phyloP scores from a whole-genome alignment of 2,329 filamentous ascomycete species.

The Clonostachys rosea region DNA sequence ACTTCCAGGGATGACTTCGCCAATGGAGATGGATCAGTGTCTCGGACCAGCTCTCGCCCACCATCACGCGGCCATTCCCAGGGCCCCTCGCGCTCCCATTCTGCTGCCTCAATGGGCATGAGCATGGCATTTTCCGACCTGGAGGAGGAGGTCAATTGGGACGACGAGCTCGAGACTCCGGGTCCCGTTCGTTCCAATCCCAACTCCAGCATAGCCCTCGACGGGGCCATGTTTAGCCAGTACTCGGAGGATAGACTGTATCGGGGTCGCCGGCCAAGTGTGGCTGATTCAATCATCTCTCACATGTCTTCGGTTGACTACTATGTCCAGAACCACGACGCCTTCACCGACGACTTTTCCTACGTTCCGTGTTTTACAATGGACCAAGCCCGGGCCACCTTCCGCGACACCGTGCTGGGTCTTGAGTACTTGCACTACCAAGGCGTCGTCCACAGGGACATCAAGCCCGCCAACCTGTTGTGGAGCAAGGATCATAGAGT shows the following conservation, averaged over 20 bases:
- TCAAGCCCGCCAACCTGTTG: conserved; percentile 86
- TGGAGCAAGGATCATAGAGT: conserved; percentile 81
- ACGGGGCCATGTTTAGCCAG: conserved; percentile 73
- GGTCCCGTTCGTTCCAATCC: conserved; percentile 46
- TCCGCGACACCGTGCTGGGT: conserved; percentile 88
- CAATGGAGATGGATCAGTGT: conserved; percentile 24
- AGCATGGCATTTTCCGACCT: conserved; percentile 17
- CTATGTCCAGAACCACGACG: conserved; percentile 52
- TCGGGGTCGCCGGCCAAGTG: conserved; percentile 70
- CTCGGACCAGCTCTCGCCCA: conserved; percentile 29
- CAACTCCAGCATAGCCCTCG: conserved; percentile 55
- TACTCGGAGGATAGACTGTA: conserved; percentile 54
- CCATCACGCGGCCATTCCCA: conserved; percentile 32
- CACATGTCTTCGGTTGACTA: conserved; percentile 64
- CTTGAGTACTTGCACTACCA: conserved; percentile 91
- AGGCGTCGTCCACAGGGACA: conserved; percentile 79
- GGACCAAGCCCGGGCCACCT: conserved; percentile 74
- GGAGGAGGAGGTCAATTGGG: conserved; percentile 27
- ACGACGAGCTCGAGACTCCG: conserved; percentile 51
- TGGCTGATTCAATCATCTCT: conserved; percentile 72
- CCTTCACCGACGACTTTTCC: conserved; percentile 80
- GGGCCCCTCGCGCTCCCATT: conserved; percentile 40
- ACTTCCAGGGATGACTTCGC: conserved; percentile 33
- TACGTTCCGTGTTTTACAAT: conserved; percentile 93
- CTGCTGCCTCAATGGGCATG: conserved; percentile 27